Evolutionary conservation across 2,329 filamentous ascomycete species (phyloP), one percentile per base, ranked within the genome.

Genomic region (Cytospora mali): DNA sequence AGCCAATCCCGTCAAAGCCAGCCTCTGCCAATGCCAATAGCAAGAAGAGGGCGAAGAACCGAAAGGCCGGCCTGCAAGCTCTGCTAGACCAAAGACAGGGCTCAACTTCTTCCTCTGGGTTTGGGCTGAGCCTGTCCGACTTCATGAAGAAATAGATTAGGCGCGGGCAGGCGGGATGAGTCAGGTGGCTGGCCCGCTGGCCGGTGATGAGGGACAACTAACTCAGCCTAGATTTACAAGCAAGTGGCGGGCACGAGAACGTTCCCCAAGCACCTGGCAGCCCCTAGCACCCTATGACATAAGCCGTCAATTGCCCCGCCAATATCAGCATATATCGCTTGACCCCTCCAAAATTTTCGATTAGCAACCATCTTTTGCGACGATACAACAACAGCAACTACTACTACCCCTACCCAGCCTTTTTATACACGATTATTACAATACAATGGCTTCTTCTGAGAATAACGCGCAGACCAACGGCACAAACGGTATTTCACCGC

Each of bases 21-120:
- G 42, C 10, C 18, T 77, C 80, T 2, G 75, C 81, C 35, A 87
- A 84, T 70, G 81, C 84, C 9, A 85, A 75, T 74, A 88, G 84
- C 75, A 88, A 86, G 75, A 88, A 88, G 75, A 80, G 86, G 55
- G 84, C 87, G 33, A 89, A 87, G 75, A 83, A 77, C 65, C 79
- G 86, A 64, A 90, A 89, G 73, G 83, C 85, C 35, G 86, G 85
- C 1, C 76, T 91, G n/a, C 84, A 88, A 71, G 86, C 87, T 56
- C 72, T 90, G 48, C 76, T 90, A n/a, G 80, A 81, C 54, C 83
- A 85, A 66, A 78, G 77, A 35, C 79, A 77, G 69, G 69, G 76
- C 5, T 69, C 77, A 14, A 76, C 70, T 48, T 67, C 71, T 64
- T 77, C 69, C 25, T 70, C 68, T 33, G 75, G 77, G 3, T 70